Conservation (phyloP, 2,329 filamentous ascomycete species). For the Neofusicoccum umdonicola region DNA sequence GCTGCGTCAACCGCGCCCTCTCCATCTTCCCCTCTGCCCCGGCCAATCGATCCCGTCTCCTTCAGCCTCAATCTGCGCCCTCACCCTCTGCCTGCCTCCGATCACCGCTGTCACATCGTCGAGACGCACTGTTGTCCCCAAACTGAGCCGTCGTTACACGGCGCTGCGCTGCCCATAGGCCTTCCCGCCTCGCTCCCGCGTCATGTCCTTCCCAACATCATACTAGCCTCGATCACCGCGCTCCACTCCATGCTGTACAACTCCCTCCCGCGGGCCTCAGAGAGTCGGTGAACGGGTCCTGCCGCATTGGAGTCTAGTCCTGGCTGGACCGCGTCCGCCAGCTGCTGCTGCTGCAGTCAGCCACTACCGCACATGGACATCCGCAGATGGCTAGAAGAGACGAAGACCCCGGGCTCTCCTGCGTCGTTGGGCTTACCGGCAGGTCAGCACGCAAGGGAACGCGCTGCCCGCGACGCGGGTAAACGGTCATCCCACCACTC, state of each 20-base stretch:
- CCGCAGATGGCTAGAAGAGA: slow-evolving; percentile 44
- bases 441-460: slow-evolving; percentile 24
- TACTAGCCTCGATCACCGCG: slow-evolving; percentile 8
- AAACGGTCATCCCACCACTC: slow-evolving; percentile 21
- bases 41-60: slow-evolving; percentile 6
- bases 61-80: slow-evolving; percentile 9
- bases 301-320: slow-evolving; percentile 12
- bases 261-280: slow-evolving; percentile 18
- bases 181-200: slow-evolving; percentile 23
- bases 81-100: slow-evolving; percentile 10
- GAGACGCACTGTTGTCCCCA: not conserved
- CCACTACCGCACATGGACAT: slow-evolving; percentile 41
- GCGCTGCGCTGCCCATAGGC: slow-evolving; percentile 20
- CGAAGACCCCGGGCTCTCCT: slow-evolving; percentile 28
- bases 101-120: slow-evolving; percentile 10
- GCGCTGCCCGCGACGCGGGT: slow-evolving; percentile 15
- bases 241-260: slow-evolving; percentile 28
- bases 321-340: slow-evolving; percentile 21
- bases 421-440: slow-evolving; percentile 24
- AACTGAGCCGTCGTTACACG: slow-evolving; percentile 26
- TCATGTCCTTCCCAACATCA: slow-evolving; percentile 19
- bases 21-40: not conserved
- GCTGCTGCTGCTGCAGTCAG: slow-evolving; percentile 7
- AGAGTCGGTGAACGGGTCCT: slow-evolving; percentile 19
- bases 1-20: not conserved